Evolutionary conservation across 176 grass and related monocot genomes (phyloP), one percentile per base, ranked within the genome.

Genomic region (Musa troglodytarum): DNA sequence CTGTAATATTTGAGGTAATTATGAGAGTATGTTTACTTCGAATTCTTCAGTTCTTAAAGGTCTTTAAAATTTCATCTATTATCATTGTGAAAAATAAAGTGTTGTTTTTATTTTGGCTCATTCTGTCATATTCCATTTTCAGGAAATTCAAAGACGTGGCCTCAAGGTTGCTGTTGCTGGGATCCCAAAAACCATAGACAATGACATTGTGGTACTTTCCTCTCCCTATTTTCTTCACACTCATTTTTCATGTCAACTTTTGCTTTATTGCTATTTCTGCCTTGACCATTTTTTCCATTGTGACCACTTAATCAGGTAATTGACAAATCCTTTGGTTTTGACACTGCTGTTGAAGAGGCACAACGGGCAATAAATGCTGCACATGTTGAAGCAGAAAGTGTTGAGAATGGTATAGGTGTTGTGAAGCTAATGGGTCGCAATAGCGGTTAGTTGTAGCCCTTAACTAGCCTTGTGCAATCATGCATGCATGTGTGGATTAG

Each of bases 291-390:
- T 53, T 19, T 23, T 3, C 2, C 53, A 13, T 53, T 21, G 71
- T 63, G 23, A 49, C 75, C 19, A 78, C 79, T 80, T 23, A 8
- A 51, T 72, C 80, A 99, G 95, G 95, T 89, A 76, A 99, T 99
- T 43, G 95, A 99, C 82, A 99, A 99, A 65, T 99, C 95, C 1
- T 99, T 99, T 77, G 95, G 95, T 62, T 99, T 99, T 80, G 95
- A 99, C 78, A 89, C 88, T 72, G 95, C 90, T 14, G 95, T 99
- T 50, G 95, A 99, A 86, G 95, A 94, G 82, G 95, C 95, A 49
- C 90, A 99, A 75, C 84, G 84, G 53, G 95, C 95, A 10, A 99
- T 99, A 66, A 88, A 91, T 78, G 95, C 95, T 75, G 95, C 95
- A 73, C 95, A 99, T 68, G 95, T 99, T 2, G 90, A 94, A 77